Conservation (phyloP, 1,284 basidiomycete species). For the Rhodotorula sp. region DNA sequence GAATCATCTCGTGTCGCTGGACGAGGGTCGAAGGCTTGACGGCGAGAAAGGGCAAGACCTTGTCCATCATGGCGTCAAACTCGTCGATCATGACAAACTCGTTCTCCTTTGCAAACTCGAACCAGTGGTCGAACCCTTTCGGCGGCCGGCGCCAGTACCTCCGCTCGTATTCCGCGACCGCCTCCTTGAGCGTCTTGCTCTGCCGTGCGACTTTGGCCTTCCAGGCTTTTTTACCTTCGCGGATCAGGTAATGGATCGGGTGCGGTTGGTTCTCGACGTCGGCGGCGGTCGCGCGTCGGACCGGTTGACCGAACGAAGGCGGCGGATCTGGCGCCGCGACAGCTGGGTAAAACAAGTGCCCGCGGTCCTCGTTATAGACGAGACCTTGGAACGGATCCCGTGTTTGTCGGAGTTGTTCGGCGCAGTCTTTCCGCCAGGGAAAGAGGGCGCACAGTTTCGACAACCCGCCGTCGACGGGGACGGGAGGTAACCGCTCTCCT, state of each 20-base stretch:
- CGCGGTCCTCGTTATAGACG: background rate
- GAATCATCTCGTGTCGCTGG: conserved; percentile 25
- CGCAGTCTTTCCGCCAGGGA: conserved; percentile 27
- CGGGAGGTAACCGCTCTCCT: background rate
- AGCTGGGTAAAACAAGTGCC: conserved; percentile 19
- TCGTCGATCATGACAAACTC: conserved; percentile 42
- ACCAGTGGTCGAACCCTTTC: conserved; percentile 43
- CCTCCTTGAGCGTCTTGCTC: conserved; percentile 37
- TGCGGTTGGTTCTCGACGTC: conserved; percentile 31
- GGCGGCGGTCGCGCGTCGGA: conserved; percentile 1
- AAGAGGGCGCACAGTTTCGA: conserved; percentile 20
- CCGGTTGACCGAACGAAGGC: background rate
- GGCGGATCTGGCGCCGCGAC: background rate
- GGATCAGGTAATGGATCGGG: conserved; percentile 35
- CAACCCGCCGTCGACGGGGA: conserved; percentile 9
- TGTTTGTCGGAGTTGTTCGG: background rate
- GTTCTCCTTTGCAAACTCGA: conserved; percentile 26
- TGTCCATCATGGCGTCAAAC: conserved; percentile 41
- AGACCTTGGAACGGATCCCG: conserved; percentile 22
- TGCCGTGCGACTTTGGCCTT: conserved; percentile 23
- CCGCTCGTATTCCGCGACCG: conserved; percentile 41
- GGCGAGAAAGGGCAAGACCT: conserved; percentile 39
- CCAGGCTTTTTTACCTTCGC: conserved; percentile 27
- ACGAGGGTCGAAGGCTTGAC: conserved; percentile 26
- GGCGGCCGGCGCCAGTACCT: conserved; percentile 41